A percentile compares a stretch with the other conserved stretches of the same genome.
Conservation (phyloP, 495 filamentous ascomycete species). For the Neurospora terricola region DNA sequence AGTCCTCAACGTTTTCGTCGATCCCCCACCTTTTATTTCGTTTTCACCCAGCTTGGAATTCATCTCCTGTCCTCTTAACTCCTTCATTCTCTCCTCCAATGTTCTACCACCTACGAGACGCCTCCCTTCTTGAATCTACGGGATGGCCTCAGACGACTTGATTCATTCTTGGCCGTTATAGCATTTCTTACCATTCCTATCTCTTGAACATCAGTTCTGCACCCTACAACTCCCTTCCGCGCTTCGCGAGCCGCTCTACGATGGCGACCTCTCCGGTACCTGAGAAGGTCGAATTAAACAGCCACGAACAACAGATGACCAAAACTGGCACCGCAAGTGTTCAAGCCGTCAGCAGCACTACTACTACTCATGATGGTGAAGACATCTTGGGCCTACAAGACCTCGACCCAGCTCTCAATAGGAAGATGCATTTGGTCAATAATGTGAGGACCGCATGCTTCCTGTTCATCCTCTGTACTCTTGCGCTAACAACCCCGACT, state of each 20-base stretch:
- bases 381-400: constrained; percentile 42
- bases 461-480: not conserved
- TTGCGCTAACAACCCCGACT: not conserved
- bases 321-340: not conserved
- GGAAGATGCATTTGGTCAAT: constrained; percentile 62
- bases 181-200: not conserved
- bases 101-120: not conserved
- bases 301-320: not conserved
- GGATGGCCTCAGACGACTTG: not conserved
- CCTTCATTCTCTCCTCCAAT: not conserved
- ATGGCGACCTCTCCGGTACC: not conserved
- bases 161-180: not conserved
- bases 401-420: constrained; percentile 53
- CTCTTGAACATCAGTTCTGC: not conserved
- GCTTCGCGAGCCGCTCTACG: not conserved
- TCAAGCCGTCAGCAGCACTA: not conserved
- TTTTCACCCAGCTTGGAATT: not conserved
- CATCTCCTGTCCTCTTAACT: not conserved
- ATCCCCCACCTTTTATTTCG: not conserved
- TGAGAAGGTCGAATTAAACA: not conserved
- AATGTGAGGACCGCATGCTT: constrained; percentile 36
- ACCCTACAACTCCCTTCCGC: not conserved
- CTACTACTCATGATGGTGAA: constrained; percentile 8
- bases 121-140: not conserved
- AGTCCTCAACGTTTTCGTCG: not conserved